Evolutionary conservation across 1,284 basidiomycete species (phyloP), one percentile per base, ranked within the genome.

Genomic region (Irpex lacteus): DNA sequence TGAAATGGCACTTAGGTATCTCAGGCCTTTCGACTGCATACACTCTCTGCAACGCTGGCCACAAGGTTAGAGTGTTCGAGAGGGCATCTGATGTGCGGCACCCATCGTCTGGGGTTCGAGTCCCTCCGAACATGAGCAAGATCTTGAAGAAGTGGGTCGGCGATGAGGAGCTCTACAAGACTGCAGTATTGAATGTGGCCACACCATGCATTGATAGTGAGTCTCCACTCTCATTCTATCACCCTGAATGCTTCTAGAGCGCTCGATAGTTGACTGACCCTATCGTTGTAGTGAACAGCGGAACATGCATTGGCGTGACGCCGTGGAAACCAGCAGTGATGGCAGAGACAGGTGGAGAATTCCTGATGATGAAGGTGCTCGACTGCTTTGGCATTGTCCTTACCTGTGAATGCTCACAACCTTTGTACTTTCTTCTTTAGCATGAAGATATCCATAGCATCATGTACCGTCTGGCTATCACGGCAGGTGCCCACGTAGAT

Each of bases 311-410:
- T 13, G 85, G 85, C 19, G 72, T 72, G 60, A 68, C 83, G 21
- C 77, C 80, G 63, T 86, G 84, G 82, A 76, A 78, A 63, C 78
- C 83, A 60, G 81, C 82, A 37, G 77, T 86, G 5, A 77, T 87
- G 62, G 73, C 78, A 59, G 85, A 85, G 64, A 80, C 81, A 0
- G 85, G 85, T 4, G 84, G 81, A 1, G 80, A 83, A 18, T 85
- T 84, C 66, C 70, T 82, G 54, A 69, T 86, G 59, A 78, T 84
- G 67, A 75, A 79, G 67, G 83, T 84, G 62, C 26, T 26, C 4
- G 26, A 44, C 15, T 44, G 40, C 40, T 44, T 15, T 26, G 26
- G 26, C 40, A 9, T 15, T 8, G 11, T 44, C 40, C 8, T 44
- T 44, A 8, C 15, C 8, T 44, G 40, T 11, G 40, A 44, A 44